A percentile compares a stretch with the other conserved stretches of the same genome.
phyloP scores from a whole-genome alignment of 441 rosid species.

The Theobroma grandiflorum region DNA sequence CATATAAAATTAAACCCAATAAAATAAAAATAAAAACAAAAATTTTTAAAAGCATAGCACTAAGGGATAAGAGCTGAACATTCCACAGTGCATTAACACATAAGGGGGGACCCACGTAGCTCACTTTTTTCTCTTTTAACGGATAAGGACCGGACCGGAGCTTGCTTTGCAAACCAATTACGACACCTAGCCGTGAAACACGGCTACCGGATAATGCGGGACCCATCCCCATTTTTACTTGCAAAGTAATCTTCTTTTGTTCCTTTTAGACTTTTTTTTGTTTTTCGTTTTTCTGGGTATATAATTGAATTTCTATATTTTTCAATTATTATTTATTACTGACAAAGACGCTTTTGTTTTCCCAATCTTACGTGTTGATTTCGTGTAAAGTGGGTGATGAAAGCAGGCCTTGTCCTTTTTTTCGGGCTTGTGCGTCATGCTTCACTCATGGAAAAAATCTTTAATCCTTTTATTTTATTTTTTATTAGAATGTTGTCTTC shows the following conservation, averaged over 20 bases:
- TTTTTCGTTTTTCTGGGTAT: no score
- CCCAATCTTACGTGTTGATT: background rate
- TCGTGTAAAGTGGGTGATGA: background rate
- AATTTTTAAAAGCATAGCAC: no score
- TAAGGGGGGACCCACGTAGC: background rate
- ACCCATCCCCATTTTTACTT: background rate
- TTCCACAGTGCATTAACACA: background rate
- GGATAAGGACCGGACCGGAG: background rate
- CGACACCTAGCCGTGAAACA: slow-evolving; percentile 28
- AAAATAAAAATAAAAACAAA: no score
- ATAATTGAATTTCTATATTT: no score
- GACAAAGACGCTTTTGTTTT: no score
- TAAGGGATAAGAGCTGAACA: background rate
- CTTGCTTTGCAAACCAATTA: background rate
- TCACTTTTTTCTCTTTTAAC: background rate
- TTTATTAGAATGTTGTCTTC: background rate
- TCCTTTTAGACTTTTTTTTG: no score
- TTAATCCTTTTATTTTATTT: background rate
- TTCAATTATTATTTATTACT: no score
- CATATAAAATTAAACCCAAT: no score
- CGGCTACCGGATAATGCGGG: slow-evolving; percentile 33
- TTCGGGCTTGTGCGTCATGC: background rate
- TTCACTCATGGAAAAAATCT: background rate
- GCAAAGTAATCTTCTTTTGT: background rate
- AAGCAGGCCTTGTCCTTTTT: background rate